Evolutionary conservation across 2,329 filamentous ascomycete genomes (phyloP).

Genomic region (Aspergillus aculeatus): DNA sequence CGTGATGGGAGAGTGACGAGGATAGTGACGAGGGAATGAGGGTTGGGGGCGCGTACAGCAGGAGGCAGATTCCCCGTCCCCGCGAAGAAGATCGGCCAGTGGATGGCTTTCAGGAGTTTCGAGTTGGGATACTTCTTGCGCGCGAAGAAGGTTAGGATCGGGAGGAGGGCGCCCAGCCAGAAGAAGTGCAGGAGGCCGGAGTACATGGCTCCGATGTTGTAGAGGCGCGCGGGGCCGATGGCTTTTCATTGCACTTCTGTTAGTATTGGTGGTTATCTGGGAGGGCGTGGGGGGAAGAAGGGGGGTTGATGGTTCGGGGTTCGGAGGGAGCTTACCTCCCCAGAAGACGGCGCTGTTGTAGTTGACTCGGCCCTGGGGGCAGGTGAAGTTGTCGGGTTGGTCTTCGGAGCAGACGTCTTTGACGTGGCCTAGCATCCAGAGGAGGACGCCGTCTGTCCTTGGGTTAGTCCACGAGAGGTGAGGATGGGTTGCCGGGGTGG

Average conservation of each 20-base stretch:
- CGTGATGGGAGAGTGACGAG: no score
- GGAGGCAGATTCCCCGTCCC: slow-evolving; percentile 28
- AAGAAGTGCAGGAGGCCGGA: slow-evolving; percentile 49
- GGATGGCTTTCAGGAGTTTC: slow-evolving; percentile 18
- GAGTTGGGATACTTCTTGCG: slow-evolving; percentile 60
- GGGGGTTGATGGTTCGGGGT: no score
- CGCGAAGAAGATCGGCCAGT: slow-evolving; percentile 28
- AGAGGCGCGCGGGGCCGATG: slow-evolving; percentile 50
- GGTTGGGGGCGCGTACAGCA: slow-evolving; percentile 15
- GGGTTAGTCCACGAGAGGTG: slow-evolving; percentile 24
- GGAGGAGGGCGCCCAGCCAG: slow-evolving; percentile 48
- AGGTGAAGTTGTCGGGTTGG: slow-evolving; percentile 48
- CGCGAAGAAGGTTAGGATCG: slow-evolving; percentile 50
- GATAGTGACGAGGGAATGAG: no score
- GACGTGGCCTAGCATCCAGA: slow-evolving; percentile 38
- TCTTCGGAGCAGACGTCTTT: slow-evolving; percentile 39
- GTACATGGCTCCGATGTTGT: slow-evolving; percentile 48
- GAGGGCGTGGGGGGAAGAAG: no score
- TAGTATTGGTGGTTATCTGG: not conserved
- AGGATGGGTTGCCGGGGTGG: no score
- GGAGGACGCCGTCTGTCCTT: slow-evolving; percentile 30
- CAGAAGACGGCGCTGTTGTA: slow-evolving; percentile 49
- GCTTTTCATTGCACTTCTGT: slow-evolving; percentile 15
- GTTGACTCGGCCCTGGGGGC: slow-evolving; percentile 46
- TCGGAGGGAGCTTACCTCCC: slow-evolving; percentile 36